phyloP scores from a whole-genome alignment of 495 filamentous ascomycete genomes.

The Xylaria palmicola region DNA sequence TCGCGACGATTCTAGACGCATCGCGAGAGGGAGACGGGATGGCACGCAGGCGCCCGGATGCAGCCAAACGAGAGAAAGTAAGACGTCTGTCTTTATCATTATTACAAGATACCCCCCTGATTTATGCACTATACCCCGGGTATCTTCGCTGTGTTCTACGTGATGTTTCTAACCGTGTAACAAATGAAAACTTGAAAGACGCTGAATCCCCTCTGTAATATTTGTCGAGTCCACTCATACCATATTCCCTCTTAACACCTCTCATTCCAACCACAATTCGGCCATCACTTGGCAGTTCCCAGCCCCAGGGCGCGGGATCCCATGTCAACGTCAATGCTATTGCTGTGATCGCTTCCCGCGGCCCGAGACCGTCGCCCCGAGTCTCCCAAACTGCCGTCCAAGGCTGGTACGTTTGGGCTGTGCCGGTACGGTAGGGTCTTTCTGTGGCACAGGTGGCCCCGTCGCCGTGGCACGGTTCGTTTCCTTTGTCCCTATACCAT shows the following conservation, averaged over 20 bases:
- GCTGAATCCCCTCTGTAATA: neutral
- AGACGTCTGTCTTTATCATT: slow-evolving; percentile 18
- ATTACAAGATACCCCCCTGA: slow-evolving; percentile 15
- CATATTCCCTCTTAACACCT: neutral
- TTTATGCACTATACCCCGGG: slow-evolving; percentile 13
- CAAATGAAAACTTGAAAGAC: slow-evolving; percentile 9
- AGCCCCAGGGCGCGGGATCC: neutral
- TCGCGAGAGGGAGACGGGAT: neutral
- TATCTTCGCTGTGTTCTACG: slow-evolving; percentile 21
- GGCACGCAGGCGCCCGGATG: neutral
- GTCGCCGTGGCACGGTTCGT: slow-evolving; percentile 23
- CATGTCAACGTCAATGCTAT: slow-evolving; percentile 21
- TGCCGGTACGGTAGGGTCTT: slow-evolving; percentile 38
- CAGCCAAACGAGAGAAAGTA: neutral
- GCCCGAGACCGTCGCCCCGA: slow-evolving; percentile 65
- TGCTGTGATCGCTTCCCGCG: slow-evolving; percentile 48
- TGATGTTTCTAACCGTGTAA: slow-evolving; percentile 13
- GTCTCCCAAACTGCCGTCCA: slow-evolving; percentile 64
- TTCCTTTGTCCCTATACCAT: slow-evolving; percentile 42
- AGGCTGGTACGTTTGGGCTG: slow-evolving; percentile 61
- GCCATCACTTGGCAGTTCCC: neutral
- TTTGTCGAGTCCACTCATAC: neutral
- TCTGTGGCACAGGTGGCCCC: slow-evolving; percentile 40
- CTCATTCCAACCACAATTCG: neutral
- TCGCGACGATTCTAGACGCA: slow-evolving; percentile 1